Percentiles rank a stretch among this genome's conserved stretches.
Evolutionary conservation across 805 yeast genomes (phyloP).

Genomic region (Maudiozyma barnettii): DNA sequence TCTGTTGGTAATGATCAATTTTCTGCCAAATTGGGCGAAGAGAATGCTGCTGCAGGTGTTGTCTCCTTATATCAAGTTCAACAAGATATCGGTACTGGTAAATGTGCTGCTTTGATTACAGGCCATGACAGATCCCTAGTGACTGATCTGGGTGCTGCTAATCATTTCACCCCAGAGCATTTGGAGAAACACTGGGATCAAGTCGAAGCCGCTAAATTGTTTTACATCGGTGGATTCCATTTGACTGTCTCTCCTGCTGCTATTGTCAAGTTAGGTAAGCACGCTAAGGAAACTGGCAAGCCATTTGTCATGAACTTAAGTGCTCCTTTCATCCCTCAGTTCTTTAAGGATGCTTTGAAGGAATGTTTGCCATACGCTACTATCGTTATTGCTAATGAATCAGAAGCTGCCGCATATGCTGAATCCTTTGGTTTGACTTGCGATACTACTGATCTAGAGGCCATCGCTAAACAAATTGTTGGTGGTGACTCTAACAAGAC

Average conservation of each 20-base stretch:
- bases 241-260: constrained; percentile 96
- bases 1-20: constrained; percentile 90
- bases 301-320: constrained; percentile 76
- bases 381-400: constrained; percentile 87
- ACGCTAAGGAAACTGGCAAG: constrained; percentile 78
- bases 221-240: constrained; percentile 98
- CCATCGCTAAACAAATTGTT: constrained; percentile 66
- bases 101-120: constrained; percentile 91
- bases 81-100: constrained; percentile 76
- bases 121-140: constrained; percentile 86
- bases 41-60: constrained; percentile 84
- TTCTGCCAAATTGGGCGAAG: constrained; percentile 68
- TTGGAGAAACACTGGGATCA: constrained; percentile 77
- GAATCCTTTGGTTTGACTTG: constrained; percentile 61
- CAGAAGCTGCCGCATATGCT: constrained; percentile 93
- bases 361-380: constrained; percentile 78
- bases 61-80: constrained; percentile 77
- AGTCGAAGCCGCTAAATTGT: constrained; percentile 72
- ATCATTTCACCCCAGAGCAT: constrained; percentile 86
- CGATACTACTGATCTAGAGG: constrained; percentile 46
- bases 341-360: constrained; percentile 87
- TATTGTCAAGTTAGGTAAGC: constrained; percentile 78
- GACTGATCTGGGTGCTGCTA: constrained; percentile 96
- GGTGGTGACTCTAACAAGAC: constrained; percentile 65
- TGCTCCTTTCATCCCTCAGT: constrained; percentile 94